Base-by-base conservation (phyloP, 2,329 filamentous ascomycete genomes). In the Pseudogymnoascus sp. region DNA sequence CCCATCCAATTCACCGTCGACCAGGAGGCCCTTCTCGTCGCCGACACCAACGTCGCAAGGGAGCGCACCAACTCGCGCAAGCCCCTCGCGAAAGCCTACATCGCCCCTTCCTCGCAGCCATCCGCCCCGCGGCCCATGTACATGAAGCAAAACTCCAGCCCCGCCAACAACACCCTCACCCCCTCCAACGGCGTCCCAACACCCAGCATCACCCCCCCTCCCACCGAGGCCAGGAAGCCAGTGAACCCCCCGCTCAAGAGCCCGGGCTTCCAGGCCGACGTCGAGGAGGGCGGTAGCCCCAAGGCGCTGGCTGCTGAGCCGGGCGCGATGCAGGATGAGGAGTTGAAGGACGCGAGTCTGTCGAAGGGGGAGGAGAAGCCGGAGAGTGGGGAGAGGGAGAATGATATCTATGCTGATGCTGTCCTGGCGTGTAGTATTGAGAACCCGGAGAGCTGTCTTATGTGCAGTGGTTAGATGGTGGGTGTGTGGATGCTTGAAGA, bases 1-100 rank as follows among this genome's bases (percentile, higher is more conserved):
- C 94, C 94, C 61, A 99, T 99, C 69, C 94, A 99, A 78, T 99
- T 99, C 81, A 99, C 94, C 4, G 94, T 99, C 73, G 94, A 99
- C 74, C 93, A 99, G 78, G 91, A 96, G 77, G 90, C 91, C 62
- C 86, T 99, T 69, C 91, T 92, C 80, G 86, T 96, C 55, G 85
- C 85, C 39, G 94, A 99, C 74, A 90, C 86, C 67, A 90, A 88
- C 69, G 80, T 92, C 55, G 86, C 88, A 68, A 87, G 86, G 65
- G 79, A 85, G 67, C 79, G 79, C 62, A 73, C 79, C 36, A 36
- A 36, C 66, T 92, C 90, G 81, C 94, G 92, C 82, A 84, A 90
- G 64, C 80, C 80, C 14, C 80, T 82, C 22, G 82, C 84, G 9
- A 78, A 82, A 2, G 79, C 67, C 1, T 68, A 68, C 36, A 72